These are phyloP conservation scores for Didymella exigua DNA, from an alignment of 2,329 filamentous ascomycete genomes.

Conservation along the genomic window DNA sequence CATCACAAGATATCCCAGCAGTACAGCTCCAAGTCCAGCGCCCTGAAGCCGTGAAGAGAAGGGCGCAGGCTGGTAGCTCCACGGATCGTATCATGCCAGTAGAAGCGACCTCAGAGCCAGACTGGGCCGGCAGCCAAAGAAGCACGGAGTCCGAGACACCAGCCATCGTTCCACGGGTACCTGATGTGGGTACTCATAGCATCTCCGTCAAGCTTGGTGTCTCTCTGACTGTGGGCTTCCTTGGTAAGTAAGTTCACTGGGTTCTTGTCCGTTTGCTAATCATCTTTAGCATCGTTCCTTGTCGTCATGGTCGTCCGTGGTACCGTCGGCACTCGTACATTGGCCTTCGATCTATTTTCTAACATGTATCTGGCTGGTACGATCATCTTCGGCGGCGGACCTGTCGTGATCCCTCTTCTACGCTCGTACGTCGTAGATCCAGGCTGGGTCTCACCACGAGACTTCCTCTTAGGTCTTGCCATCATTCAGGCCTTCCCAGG, in stretches of 20 bases:
- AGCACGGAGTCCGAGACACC: slow-evolving; percentile 4
- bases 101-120: slow-evolving; percentile 9
- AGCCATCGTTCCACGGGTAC: neutral
- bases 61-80: slow-evolving; percentile 24
- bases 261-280: neutral
- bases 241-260: slow-evolving; percentile 45
- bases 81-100: slow-evolving; percentile 23
- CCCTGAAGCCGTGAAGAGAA: slow-evolving; percentile 30
- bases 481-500: slow-evolving; percentile 73
- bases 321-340: slow-evolving; percentile 48
- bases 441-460: slow-evolving; percentile 71
- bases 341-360: slow-evolving; percentile 67
- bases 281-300: slow-evolving; percentile 57
- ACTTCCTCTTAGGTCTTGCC: slow-evolving; percentile 75
- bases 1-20: slow-evolving; percentile 18
- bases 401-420: slow-evolving; percentile 53
- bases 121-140: slow-evolving; percentile 6
- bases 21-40: slow-evolving; percentile 15
- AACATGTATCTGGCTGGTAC: slow-evolving; percentile 78
- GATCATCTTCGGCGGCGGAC: slow-evolving; percentile 55
- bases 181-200: slow-evolving; percentile 40
- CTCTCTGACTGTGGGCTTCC: slow-evolving; percentile 54
- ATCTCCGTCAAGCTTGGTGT: slow-evolving; percentile 48
- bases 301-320: slow-evolving; percentile 58
- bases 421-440: slow-evolving; percentile 63